phyloP scores from a whole-genome alignment of 2,329 filamentous ascomycete species.

The Leptographium lundbergii region DNA sequence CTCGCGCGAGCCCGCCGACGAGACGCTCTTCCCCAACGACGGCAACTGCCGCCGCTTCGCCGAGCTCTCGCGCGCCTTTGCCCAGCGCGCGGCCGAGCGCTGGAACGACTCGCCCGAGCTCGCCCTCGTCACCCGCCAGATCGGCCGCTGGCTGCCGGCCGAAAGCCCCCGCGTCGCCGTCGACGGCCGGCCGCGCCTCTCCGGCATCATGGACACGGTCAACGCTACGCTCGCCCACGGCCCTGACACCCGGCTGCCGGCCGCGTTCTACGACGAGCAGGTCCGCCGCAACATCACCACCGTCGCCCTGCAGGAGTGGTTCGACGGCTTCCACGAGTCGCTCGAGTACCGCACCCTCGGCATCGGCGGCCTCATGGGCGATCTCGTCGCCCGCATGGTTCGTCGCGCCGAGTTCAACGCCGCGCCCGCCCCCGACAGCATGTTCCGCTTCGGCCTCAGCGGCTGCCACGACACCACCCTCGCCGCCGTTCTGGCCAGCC shows the following conservation, averaged over 20 bases:
- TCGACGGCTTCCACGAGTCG: conserved; percentile 70
- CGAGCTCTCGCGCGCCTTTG: conserved; percentile 56
- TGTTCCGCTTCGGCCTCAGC: conserved; percentile 62
- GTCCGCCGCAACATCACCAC: conserved; percentile 56
- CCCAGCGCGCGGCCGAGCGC: conserved; percentile 54
- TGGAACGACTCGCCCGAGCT: conserved; percentile 75
- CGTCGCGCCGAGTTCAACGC: conserved; percentile 46
- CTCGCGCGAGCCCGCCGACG: conserved; percentile 50
- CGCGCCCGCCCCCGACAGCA: conserved; percentile 15
- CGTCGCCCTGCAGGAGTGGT: conserved; percentile 88
- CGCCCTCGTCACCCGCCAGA: conserved; percentile 63
- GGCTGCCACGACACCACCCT: conserved; percentile 94
- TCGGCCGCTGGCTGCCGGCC: conserved; percentile 77
- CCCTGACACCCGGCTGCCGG: conserved; percentile 62
- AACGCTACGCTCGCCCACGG: conserved; percentile 83
- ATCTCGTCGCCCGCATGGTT: conserved; percentile 67
- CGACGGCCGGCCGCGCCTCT: conserved; percentile 71
- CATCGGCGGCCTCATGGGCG: conserved; percentile 74
- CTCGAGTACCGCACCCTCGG: conserved; percentile 80
- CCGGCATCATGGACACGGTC: conserved; percentile 87
- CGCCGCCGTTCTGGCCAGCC: conserved; percentile 60
- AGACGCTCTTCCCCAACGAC: conserved; percentile 73
- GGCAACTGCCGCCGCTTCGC: conserved; percentile 60
- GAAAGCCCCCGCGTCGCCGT: conserved; percentile 58
- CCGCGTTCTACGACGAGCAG: conserved; percentile 75